phyloP scores from a whole-genome alignment of 2,329 filamentous ascomycete species.

The Chalara sp. region DNA sequence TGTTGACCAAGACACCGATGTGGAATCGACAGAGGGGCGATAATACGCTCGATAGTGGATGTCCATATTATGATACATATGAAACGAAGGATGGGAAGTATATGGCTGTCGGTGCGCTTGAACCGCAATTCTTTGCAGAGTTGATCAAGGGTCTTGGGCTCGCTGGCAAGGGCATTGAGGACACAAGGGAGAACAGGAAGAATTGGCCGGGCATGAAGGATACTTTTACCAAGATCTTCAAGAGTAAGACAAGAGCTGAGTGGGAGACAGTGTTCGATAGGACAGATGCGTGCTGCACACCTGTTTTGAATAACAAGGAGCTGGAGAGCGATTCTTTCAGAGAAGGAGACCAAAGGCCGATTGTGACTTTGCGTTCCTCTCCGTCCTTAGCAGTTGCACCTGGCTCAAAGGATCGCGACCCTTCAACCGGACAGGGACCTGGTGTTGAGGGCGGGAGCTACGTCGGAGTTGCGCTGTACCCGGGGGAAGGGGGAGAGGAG shows the following conservation, averaged over 20 bases:
- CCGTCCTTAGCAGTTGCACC: conserved; percentile 58
- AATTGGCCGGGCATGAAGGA: conserved; percentile 63
- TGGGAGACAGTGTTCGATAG: conserved; percentile 87
- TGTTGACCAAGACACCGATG: conserved; percentile 54
- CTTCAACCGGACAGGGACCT: conserved; percentile 47
- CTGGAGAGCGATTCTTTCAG: conserved; percentile 45
- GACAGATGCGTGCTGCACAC: conserved; percentile 89
- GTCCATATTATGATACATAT: conserved; percentile 86
- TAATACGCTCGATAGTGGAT: conserved; percentile 77
- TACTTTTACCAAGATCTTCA: conserved; percentile 59
- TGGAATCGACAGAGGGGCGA: conserved; percentile 61
- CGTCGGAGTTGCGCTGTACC: conserved; percentile 46
- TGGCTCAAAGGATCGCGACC: conserved; percentile 30
- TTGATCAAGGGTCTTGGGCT: conserved; percentile 64
- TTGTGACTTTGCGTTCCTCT: conserved; percentile 61
- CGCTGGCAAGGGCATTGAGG: conserved; percentile 40
- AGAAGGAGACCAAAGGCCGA: conserved; percentile 64
- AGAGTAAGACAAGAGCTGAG: conserved; percentile 60
- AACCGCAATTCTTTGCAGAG: conserved; percentile 73
- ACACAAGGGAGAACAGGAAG: conserved; percentile 48
- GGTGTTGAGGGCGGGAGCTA: conserved; percentile 66
- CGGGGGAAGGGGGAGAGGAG: conserved; percentile 68
- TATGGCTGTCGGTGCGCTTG: conserved; percentile 85
- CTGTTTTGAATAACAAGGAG: conserved; percentile 71
- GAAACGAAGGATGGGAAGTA: conserved; percentile 72